Evolutionary conservation across 2,329 filamentous ascomycete species (phyloP).

Genomic region (Neopestalotiopsis rosae): DNA sequence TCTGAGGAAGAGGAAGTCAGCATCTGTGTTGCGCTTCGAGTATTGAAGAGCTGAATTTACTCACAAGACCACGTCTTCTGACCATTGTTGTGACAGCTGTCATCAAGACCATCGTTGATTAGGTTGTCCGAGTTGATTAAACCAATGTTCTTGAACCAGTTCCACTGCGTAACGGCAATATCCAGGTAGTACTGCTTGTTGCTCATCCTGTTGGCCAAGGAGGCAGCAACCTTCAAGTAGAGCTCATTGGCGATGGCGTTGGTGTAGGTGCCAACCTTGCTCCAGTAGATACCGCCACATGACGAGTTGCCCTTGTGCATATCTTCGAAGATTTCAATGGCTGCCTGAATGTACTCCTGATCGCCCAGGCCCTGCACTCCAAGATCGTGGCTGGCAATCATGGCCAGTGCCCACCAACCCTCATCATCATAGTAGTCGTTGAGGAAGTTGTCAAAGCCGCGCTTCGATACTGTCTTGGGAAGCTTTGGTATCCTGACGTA

Average conservation of each 20-base stretch:
- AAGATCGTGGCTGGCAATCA: slow-evolving; percentile 57
- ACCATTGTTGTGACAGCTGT: slow-evolving; percentile 54
- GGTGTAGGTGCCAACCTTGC: slow-evolving; percentile 55
- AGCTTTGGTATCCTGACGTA: slow-evolving; percentile 31
- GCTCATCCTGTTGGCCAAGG: slow-evolving; percentile 54
- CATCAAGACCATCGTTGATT: slow-evolving; percentile 59
- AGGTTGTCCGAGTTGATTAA: slow-evolving; percentile 55
- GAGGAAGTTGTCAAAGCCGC: slow-evolving; percentile 51
- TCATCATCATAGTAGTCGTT: slow-evolving; percentile 67
- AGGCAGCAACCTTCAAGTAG: slow-evolving; percentile 56
- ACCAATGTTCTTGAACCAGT: slow-evolving; percentile 56
- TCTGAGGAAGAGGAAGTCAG: slow-evolving; percentile 28
- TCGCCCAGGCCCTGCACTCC: slow-evolving; percentile 40
- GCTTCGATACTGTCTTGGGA: slow-evolving; percentile 26
- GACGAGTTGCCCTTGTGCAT: slow-evolving; percentile 51
- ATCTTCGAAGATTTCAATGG: slow-evolving; percentile 56
- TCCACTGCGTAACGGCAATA: slow-evolving; percentile 54
- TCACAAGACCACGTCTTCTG: slow-evolving; percentile 50
- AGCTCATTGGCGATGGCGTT: slow-evolving; percentile 63
- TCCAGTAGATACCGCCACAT: slow-evolving; percentile 62
- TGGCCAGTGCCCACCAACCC: slow-evolving; percentile 67
- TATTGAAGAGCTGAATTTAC: neutral
- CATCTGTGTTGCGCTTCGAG: neutral
- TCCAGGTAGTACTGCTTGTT: slow-evolving; percentile 47
- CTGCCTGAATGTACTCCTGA: slow-evolving; percentile 52